A percentile compares a stretch with the other conserved stretches of the same genome.
Evolutionary conservation across 352 stramenopile species (phyloP).

Genomic region (Phytophthora sojae): DNA sequence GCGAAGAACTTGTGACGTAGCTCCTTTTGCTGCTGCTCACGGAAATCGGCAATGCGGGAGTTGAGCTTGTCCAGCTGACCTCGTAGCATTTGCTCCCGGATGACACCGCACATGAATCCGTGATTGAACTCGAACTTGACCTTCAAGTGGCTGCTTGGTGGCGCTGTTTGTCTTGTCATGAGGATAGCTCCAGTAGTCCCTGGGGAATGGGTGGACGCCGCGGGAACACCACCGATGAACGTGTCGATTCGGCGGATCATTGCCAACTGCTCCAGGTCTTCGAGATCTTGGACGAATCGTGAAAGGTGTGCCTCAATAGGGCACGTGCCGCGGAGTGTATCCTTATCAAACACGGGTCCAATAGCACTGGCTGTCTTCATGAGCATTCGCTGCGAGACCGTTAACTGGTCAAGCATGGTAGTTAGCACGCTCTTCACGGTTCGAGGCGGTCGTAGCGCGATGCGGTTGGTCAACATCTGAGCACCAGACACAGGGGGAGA

Average conservation of each 20-base stretch:
- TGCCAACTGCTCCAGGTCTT: constrained; percentile 73
- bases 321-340: constrained; percentile 69
- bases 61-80: constrained; percentile 86
- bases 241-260: constrained; percentile 85
- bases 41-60: constrained; percentile 70
- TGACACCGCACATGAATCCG: constrained; percentile 87
- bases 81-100: constrained; percentile 84
- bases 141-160: constrained; percentile 52
- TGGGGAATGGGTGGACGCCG: constrained; percentile 29
- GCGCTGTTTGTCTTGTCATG: constrained; percentile 27
- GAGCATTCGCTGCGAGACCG: constrained; percentile 85
- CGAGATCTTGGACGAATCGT: constrained; percentile 71
- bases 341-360: constrained; percentile 77
- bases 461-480: constrained; percentile 70
- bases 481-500: constrained; percentile 13
- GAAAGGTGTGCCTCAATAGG: constrained; percentile 78
- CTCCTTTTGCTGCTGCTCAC: constrained; percentile 79
- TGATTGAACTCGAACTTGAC: constrained; percentile 89
- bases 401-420: constrained; percentile 84
- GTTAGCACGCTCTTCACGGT: constrained; percentile 88
- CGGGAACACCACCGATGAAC: constrained; percentile 74
- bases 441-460: constrained; percentile 72
- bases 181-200: constrained; percentile 9
- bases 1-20: constrained; percentile 80
- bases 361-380: constrained; percentile 90